Evolutionary conservation across 148 eudicot species (phyloP).

Genomic region (Tetragonia tetragonoides): DNA sequence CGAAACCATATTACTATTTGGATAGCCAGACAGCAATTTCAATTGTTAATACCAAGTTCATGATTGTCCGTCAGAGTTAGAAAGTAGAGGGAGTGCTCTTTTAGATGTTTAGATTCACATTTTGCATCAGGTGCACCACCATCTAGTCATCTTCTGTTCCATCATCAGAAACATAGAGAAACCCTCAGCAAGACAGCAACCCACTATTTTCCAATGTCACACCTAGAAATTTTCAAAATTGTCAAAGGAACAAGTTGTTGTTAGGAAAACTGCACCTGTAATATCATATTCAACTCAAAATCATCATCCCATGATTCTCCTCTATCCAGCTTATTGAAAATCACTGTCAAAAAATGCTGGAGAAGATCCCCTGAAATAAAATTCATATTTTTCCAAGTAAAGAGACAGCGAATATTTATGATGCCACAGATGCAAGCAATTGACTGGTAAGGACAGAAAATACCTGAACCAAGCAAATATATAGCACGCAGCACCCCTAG

Average conservation of each 20-base stretch:
- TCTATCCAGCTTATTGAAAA: conserved; percentile 80
- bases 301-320: conserved; percentile 96
- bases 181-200: not conserved
- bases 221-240: not conserved
- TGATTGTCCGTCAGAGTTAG: not conserved
- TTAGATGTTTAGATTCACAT: not conserved
- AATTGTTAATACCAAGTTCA: not conserved
- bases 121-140: not conserved
- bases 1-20: too few species aligned
- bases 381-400: conserved; percentile 16
- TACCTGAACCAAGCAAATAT: conserved; percentile 95
- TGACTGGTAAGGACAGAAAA: conserved; percentile 13
- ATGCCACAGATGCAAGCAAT: conserved; percentile 7
- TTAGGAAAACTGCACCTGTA: conserved; percentile 53
- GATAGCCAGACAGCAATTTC: not conserved
- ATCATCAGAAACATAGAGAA: not conserved
- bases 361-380: conserved; percentile 78
- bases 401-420: not conserved
- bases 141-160: not conserved
- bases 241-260: not conserved
- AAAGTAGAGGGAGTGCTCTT: not conserved
- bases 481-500: conserved; percentile 87
- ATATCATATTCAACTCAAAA: conserved; percentile 85
- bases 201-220: not conserved
- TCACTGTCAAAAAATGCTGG: conserved; percentile 83